phyloP scores from a whole-genome alignment of 768 basidiomycete genomes.

The Amanita polypyramis region DNA sequence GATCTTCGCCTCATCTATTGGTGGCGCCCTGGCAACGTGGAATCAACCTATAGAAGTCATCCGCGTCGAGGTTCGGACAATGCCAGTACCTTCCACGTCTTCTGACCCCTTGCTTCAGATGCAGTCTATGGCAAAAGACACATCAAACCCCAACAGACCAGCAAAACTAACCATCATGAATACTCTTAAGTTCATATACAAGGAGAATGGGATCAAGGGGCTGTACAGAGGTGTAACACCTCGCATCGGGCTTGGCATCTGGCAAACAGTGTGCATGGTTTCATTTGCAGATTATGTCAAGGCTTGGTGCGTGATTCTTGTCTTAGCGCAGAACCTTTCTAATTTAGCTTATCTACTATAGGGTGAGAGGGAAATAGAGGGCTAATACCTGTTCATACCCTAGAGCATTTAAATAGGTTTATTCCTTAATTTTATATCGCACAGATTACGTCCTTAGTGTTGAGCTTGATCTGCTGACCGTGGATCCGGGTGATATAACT shows the following conservation, averaged over 20 bases:
- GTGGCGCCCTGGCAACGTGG: constrained; percentile 96
- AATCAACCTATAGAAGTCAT: constrained; percentile 98
- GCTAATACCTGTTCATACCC: constrained; percentile 5
- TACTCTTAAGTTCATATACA: constrained; percentile 91
- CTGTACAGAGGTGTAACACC: constrained; percentile 97
- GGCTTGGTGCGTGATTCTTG: constrained; percentile 42
- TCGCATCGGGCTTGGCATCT: constrained; percentile 90
- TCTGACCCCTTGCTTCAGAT: constrained; percentile 42
- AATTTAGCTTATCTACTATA: constrained; percentile 15
- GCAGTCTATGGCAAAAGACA: constrained; percentile 94
- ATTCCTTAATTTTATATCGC: constrained; percentile 3
- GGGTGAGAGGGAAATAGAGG: constrained; percentile 40
- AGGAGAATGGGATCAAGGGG: constrained; percentile 91
- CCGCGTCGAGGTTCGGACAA: constrained; percentile 76
- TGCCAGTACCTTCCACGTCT: background rate
- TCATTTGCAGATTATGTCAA: constrained; percentile 96
- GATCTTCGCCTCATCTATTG: constrained; percentile 78
- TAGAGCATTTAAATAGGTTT: constrained; percentile 1
- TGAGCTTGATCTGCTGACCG: no score
- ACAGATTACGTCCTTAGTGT: background rate
- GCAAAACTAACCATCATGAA: constrained; percentile 87
- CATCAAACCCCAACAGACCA: constrained; percentile 70
- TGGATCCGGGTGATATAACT: background rate
- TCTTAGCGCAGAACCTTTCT: background rate
- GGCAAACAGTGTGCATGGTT: constrained; percentile 99